Evolutionary conservation across 164 flowering plant genomes (phyloP).

Genomic region (Brasenia schreberi): DNA sequence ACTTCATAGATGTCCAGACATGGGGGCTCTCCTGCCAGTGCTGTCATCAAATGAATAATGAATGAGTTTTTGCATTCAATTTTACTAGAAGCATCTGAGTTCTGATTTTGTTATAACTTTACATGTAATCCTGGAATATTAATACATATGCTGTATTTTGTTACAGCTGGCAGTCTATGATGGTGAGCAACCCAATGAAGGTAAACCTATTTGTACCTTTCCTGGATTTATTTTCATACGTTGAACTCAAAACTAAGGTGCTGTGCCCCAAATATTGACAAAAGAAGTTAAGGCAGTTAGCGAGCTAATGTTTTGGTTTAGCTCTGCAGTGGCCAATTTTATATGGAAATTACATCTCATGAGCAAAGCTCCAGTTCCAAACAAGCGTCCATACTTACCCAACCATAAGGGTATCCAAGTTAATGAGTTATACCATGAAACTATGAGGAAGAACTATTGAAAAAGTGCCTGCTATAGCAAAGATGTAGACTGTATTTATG

Average conservation of each 20-base stretch:
- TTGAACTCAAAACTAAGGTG: background rate
- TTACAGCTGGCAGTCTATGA: conserved; percentile 79
- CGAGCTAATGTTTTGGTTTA: background rate
- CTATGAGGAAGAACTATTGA: background rate
- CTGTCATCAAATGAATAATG: background rate
- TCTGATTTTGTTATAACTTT: no score
- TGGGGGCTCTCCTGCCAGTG: background rate
- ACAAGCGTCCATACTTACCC: background rate
- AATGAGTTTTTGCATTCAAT: background rate
- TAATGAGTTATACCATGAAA: background rate
- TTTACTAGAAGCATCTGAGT: background rate
- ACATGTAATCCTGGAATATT: background rate
- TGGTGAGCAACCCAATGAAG: conserved; percentile 67
- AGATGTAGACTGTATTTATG: no score
- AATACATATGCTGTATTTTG: background rate
- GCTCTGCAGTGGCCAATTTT: background rate
- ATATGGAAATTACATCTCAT: background rate
- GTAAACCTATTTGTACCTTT: conserved; percentile 15
- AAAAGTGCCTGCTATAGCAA: background rate
- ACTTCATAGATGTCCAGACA: no score
- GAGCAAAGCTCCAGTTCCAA: background rate
- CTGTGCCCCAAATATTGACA: background rate
- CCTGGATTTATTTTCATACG: background rate
- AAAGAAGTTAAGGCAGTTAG: background rate
- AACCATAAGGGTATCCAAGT: background rate